Base-by-base conservation (phyloP, 345 rosid genomes). In the Populus deltoides region DNA sequence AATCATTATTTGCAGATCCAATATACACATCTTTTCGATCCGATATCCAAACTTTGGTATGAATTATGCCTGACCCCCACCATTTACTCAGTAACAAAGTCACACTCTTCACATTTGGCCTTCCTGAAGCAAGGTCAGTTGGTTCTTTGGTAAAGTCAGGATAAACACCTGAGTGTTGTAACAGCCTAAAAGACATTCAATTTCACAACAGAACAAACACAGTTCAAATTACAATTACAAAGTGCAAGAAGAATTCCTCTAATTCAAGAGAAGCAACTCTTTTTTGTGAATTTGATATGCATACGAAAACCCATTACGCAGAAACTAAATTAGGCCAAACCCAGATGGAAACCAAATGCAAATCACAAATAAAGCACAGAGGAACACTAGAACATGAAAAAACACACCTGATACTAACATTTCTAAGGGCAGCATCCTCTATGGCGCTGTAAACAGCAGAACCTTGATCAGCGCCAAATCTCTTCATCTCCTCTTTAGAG, bases 31-130 rank as follows among this genome's bases (percentile, higher is more conserved):
- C 90, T 12, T 85, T 84, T 43, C 49, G 59, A 87, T 94, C 93
- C 0, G 94, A 90, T 74, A 92, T 91, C 98, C 97, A 94, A 80
- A 92, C 94, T 84, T 94, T 94, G 8, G 97, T 88, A 85, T 94
- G 98, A 74, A 92, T 91, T 15, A 94, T 81, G 29, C 97, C 98
- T 13, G 97, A 92, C 0, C 98, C 94, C 92, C 93, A 94, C 94
- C 94, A 91, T 74, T 91, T 77, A 33, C 84, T 81, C 57, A 94
- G 86, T 76, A 91, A 77, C 47, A 90, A 68, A 79, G 97, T 92
- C 29, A 77, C 83, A 80, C 85, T 87, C 78, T 92, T 75, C 76
- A 92, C 97, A 41, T 94, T 94, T 68, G 89, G 77, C 84, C 92
- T 91, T 73, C 97, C 90, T 13, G 79, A 82, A 81, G 94, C 97